A percentile compares a stretch with the other conserved stretches of the same genome.
These are phyloP conservation scores for Boletus sp. DNA, from an alignment of 768 basidiomycete species.

Conservation along the genomic window DNA sequence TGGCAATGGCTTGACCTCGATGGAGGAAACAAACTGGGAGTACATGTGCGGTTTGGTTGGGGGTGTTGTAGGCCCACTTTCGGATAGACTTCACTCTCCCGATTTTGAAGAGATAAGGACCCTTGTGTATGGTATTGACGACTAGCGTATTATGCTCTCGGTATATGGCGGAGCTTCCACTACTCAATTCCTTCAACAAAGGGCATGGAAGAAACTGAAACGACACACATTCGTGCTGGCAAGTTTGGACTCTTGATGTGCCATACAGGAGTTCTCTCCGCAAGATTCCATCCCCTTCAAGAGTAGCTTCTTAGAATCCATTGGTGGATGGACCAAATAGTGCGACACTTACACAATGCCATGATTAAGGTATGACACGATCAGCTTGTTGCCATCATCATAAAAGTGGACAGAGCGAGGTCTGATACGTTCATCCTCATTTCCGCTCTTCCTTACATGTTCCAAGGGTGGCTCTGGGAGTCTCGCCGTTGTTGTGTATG, in stretches of 20 bases:
- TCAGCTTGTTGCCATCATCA: neutral
- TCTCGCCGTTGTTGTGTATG: neutral
- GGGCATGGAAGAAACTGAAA: neutral
- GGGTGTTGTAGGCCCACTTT: neutral
- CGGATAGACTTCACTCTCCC: neutral
- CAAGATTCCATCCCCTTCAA: neutral
- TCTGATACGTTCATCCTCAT: neutral
- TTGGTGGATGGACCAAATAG: neutral
- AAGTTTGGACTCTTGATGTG: neutral
- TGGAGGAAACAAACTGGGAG: neutral
- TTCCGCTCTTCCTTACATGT: neutral
- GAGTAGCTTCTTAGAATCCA: neutral
- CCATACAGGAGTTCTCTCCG: neutral
- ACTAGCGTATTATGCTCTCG: neutral
- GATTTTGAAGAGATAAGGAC: neutral
- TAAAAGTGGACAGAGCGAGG: neutral
- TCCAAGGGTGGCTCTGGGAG: neutral
- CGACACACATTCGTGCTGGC: neutral
- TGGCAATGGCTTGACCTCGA: neutral
- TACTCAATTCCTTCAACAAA: neutral
- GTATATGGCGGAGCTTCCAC: neutral
- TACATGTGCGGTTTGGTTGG: neutral
- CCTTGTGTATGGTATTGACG: neutral
- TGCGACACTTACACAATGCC: neutral
- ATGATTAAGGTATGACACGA: neutral